Conservation (phyloP, 768 basidiomycete genomes). For the Dendrothele bispora region DNA sequence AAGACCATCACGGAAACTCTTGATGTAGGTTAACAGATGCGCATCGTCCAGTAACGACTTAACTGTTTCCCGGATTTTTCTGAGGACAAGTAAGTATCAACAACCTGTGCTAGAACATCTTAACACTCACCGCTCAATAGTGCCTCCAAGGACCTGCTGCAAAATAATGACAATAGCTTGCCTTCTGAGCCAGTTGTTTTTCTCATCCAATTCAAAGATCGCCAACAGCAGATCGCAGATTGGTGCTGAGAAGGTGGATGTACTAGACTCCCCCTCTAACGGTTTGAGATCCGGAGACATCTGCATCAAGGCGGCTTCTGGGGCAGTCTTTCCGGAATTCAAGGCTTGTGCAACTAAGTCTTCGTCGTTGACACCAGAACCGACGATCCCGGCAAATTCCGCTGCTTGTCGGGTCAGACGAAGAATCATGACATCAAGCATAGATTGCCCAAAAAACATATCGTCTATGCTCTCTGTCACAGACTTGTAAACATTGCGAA, state of each 20-base stretch:
- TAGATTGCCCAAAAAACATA: constrained; percentile 93
- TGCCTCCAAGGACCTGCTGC: constrained; percentile 93
- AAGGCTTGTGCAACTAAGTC: constrained; percentile 82
- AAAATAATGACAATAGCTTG: constrained; percentile 96
- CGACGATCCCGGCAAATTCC: constrained; percentile 82
- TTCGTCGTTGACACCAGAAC: constrained; percentile 77
- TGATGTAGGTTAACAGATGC: constrained; percentile 67
- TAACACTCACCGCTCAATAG: constrained; percentile 83
- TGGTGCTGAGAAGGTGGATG: constrained; percentile 87
- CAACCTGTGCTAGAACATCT: not conserved
- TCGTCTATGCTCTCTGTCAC: constrained; percentile 96
- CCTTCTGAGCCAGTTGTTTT: constrained; percentile 93
- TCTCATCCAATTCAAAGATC: constrained; percentile 92
- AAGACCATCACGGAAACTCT: constrained; percentile 66
- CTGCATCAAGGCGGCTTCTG: constrained; percentile 70
- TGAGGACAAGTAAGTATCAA: constrained; percentile 27
- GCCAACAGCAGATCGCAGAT: constrained; percentile 94
- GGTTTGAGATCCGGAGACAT: constrained; percentile 79
- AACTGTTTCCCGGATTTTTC: constrained; percentile 84
- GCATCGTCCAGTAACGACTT: constrained; percentile 64
- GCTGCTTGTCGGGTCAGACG: constrained; percentile 88
- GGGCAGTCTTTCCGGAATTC: constrained; percentile 62
- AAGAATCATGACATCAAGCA: constrained; percentile 94
- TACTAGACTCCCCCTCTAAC: constrained; percentile 84
- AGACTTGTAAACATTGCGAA: constrained; percentile 86